Base-by-base conservation (phyloP, 2,329 filamentous ascomycete species). In the Xylariaceae sp. region DNA sequence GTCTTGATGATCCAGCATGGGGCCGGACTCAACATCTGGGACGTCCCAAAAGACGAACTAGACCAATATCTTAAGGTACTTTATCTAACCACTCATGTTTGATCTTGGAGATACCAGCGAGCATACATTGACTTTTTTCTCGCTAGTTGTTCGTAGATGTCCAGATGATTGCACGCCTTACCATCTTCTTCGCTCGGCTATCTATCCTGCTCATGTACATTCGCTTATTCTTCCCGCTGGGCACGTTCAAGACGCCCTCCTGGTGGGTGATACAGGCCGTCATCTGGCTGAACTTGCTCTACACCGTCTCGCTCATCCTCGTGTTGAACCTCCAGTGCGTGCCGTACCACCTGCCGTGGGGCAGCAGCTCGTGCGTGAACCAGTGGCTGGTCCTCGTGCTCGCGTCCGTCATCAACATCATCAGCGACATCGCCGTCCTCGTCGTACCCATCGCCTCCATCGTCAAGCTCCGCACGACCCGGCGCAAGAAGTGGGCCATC, bases 141-240 rank as follows among this genome's bases (percentile, higher is more conserved):
- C 27, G 26, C 29, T 35, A 52, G 47, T 34, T 51, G 11, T 55
- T 51, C 41, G 27, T 50, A n/a, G 47, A 43, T 23, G 27, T 50
- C 12, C 51, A 55, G 34, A 50, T 53, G 45, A 40, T 45, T 18
- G 50, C 51, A 7, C 48, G 52, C 13, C 38, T 48, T 27, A 36
- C 47, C 37, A 55, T 56, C 40, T 51, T 56, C 47, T 54, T 55
- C 29, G 51, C 51, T 17, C 41, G 49, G 31, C 40, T 54, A 14
- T 52, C 52, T 12, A 52, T 55, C 17, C 37, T 55, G 23, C 42
- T 52, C 4, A 40, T 52, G 14, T 52, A 48, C 34, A 43, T 52
- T n/a, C 47, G 47, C 17, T 46, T 52, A 35, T 50, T 51, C 38
- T 51, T 50, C 41, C 48, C 48, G 1, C 38, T 47, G 19, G 48